Percentiles rank a stretch among this genome's conserved stretches.
Evolutionary conservation across 202 grass and related monocot genomes (phyloP).

Genomic region (Cymbopogon flexuosus): DNA sequence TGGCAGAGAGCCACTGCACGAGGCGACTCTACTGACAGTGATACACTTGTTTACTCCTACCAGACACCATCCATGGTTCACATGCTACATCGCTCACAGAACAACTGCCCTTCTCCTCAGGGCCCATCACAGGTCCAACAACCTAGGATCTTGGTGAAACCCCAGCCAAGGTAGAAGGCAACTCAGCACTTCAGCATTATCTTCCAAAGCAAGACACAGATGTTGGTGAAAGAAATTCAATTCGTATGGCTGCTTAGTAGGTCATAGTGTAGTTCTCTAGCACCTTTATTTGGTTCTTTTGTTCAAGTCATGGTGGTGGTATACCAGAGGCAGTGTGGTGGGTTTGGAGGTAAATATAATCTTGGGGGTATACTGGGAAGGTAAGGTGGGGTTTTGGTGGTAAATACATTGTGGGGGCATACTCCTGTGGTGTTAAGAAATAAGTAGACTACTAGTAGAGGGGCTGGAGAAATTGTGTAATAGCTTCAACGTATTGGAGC

Average conservation of each 20-base stretch:
- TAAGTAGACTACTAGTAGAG: constrained; percentile 37
- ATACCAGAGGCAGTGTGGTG: constrained; percentile 25
- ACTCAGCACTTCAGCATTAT: neutral
- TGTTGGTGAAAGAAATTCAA: constrained; percentile 16
- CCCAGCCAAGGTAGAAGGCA: constrained; percentile 44
- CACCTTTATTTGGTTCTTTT: constrained; percentile 22
- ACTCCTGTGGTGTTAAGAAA: constrained; percentile 66
- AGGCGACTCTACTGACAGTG: constrained; percentile 62
- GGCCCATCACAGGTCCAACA: constrained; percentile 22
- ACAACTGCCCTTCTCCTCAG: constrained; percentile 37
- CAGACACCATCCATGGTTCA: constrained; percentile 84
- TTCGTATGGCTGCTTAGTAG: constrained; percentile 20
- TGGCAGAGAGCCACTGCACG: constrained; percentile 83
- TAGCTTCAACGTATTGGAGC: constrained; percentile 26
- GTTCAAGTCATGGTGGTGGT: constrained; percentile 29
- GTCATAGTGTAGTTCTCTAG: constrained; percentile 13
- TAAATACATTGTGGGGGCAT: constrained; percentile 68
- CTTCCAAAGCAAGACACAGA: constrained; percentile 22
- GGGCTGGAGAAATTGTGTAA: constrained; percentile 41
- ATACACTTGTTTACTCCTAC: constrained; percentile 65
- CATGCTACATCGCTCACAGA: constrained; percentile 79
- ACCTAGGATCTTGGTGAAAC: constrained; percentile 38
- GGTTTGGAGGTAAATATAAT: constrained; percentile 52
- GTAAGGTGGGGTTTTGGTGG: constrained; percentile 27
- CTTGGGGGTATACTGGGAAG: constrained; percentile 44